Base-by-base conservation (phyloP, 2,329 filamentous ascomycete genomes). In the Zopfia rhizophila region DNA sequence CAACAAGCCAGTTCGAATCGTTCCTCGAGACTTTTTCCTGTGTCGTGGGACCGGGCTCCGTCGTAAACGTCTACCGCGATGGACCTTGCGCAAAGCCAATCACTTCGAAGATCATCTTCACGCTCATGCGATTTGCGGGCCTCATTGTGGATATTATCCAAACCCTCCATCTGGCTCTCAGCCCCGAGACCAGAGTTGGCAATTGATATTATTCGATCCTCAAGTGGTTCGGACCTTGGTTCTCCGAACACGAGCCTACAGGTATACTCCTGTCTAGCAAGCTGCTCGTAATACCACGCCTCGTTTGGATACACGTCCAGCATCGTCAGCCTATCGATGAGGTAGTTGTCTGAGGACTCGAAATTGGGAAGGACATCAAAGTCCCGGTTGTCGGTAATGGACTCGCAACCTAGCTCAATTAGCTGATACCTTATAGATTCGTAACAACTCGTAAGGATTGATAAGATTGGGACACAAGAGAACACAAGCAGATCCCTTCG, bases 331-430 rank as follows among this genome's bases (percentile, higher is more conserved):
- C 16, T 7, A 37, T 23, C 33, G 8, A 18, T 27, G 28, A 21
- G 35, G 18, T 11, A 10, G 13, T 22, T 12, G 5, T 3, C 5
- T 3, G 39, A 45, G 41, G 37, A 27, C 18, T 61, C 62, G 24
- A 56, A 61, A 29, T 59, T 45, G 1, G 63, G 66, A 13, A 70
- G 53, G 10, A 62, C 56, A 17, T 45, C 21, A 8, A 53, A 46
- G 21, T 72, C 66, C 36, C 62, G 51, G 32, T 66, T 65, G 43
- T 69, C 63, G 3, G 51, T 53, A 5, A 68, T 48, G 5, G 53
- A 31, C 3, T 37, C 32, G 24, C 55, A 57, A 17, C 48, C 62
- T 68, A 33, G n/a, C 10, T 12, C 10, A 4, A 29, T 65, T 36
- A 61, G 57, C 41, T 30, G 36, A n/a, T n/a, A n/a, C n/a, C n/a